Percentiles rank a stretch among this genome's conserved stretches.
Evolutionary conservation across 306 rosid species (phyloP).

Genomic region (Canavalia ensiformis): DNA sequence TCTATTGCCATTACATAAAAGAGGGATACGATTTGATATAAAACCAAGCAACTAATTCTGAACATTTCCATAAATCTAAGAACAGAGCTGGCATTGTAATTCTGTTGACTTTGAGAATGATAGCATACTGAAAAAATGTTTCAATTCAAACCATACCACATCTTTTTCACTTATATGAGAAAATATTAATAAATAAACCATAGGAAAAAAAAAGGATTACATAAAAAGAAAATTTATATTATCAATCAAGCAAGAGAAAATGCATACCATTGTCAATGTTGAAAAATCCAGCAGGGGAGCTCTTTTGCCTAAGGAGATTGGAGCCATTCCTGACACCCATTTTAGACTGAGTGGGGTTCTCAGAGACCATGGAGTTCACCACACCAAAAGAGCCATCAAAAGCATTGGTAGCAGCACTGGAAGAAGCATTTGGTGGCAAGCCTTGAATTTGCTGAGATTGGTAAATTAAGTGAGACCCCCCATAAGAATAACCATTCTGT

Average conservation of each 20-base stretch:
- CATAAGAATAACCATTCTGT: conserved; percentile 52
- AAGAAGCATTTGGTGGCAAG: conserved; percentile 44
- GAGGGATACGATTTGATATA: conserved; percentile 6
- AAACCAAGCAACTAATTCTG: not conserved
- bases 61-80: not conserved
- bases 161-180: not conserved
- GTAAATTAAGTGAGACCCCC: conserved; percentile 57
- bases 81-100: not conserved
- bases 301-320: conserved; percentile 68
- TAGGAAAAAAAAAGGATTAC: not conserved
- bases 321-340: conserved; percentile 56
- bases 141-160: conserved; percentile 21
- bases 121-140: not conserved
- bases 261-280: conserved; percentile 68
- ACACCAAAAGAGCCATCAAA: conserved; percentile 58
- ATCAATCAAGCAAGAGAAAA: conserved; percentile 12
- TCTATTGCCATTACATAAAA: not conserved
- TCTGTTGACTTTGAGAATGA: not conserved
- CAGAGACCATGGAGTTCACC: conserved; percentile 48
- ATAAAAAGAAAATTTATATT: not conserved
- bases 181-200: conserved; percentile 4
- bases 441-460: conserved; percentile 58
- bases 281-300: conserved; percentile 79
- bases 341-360: conserved; percentile 51
- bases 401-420: conserved; percentile 36